Base-by-base conservation (phyloP, 164 flowering plant species). In the Magnolia kwangsiensis region DNA sequence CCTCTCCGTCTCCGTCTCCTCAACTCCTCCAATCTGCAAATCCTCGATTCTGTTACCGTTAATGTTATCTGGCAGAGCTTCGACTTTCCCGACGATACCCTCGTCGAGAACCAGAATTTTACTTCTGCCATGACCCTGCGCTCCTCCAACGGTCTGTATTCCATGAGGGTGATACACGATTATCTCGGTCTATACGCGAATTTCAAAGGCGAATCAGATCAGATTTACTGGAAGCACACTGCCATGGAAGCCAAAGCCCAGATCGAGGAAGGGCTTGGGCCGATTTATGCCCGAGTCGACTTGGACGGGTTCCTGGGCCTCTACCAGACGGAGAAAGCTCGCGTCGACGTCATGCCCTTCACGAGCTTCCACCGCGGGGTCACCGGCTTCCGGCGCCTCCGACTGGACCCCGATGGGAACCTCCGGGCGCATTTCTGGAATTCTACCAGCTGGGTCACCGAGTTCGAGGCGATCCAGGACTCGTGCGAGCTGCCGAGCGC, bases 351-450 rank as follows among this genome's bases (percentile, higher is more conserved):
- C 2, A 83, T 90, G 73, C 73, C 97, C 0, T 94, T 96, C 80
- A 80, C 79, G 83, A 90, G 79, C 59, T 96, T 83, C 77, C 88
- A 91, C 31, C 82, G 87, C 66, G 73, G 77, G 23, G 51, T 81
- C 14, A 88, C 90, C 2, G 90, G 92, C 2, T 73, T 88, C 73
- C 82, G 91, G 0, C 80, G 84, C 16, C 55, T 93, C 79, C 87
- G 89, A 55, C 50, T 96, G 8, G 99, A 94, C 80, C 67, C 85
- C 1, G 98, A 96, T 74, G 99, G 99, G 8, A 92, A 96, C 76
- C 85, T 96, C 45, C 90, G 85, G 76, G 97, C 82, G 1, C 91
- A 91, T 61, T 90, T 78, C 76, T 96, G 97, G 98, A 80, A 85
- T 73, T 90, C 90, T 6, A 80, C 89, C 10, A 71, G 19, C 7